These are phyloP conservation scores for Pseudocercospora musae DNA, from an alignment of 2,329 filamentous ascomycete species.

Conservation along the genomic window DNA sequence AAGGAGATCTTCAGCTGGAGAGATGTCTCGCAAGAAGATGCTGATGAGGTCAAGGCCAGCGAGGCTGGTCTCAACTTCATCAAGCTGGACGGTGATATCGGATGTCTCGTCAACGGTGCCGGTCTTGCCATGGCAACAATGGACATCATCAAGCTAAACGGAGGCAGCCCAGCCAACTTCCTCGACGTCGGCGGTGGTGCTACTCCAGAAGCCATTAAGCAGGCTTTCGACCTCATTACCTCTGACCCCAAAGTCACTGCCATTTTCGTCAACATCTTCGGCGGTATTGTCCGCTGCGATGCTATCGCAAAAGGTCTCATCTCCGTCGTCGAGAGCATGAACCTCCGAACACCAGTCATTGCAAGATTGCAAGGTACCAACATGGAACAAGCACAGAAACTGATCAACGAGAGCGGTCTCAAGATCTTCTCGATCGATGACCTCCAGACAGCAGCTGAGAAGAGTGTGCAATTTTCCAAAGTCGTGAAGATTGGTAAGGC, in stretches of 20 bases:
- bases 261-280: constrained; percentile 99
- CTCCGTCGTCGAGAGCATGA: constrained; percentile 89
- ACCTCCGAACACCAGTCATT: constrained; percentile 94
- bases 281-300: constrained; percentile 96
- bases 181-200: constrained; percentile 97
- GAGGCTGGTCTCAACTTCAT: constrained; percentile 97
- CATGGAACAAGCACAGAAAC: constrained; percentile 87
- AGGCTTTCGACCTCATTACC: constrained; percentile 98
- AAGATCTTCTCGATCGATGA: constrained; percentile 99
- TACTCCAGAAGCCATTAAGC: constrained; percentile 92
- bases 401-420: constrained; percentile 93
- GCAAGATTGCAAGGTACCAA: constrained; percentile 97
- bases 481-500: constrained; percentile 93
- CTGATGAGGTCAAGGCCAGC: constrained; percentile 95
- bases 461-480: constrained; percentile 98
- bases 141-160: constrained; percentile 99
- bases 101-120: constrained; percentile 97
- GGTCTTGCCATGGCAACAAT: constrained; percentile 99
- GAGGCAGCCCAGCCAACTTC: constrained; percentile 95
- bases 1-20: constrained; percentile 93
- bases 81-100: constrained; percentile 99
- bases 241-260: constrained; percentile 97
- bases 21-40: constrained; percentile 91
- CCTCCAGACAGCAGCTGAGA: constrained; percentile 94
- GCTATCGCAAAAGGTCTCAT: constrained; percentile 95